These are phyloP conservation scores for Yamadazyma taylorii DNA, from an alignment of 1,139 yeast species.

Conservation along the genomic window DNA sequence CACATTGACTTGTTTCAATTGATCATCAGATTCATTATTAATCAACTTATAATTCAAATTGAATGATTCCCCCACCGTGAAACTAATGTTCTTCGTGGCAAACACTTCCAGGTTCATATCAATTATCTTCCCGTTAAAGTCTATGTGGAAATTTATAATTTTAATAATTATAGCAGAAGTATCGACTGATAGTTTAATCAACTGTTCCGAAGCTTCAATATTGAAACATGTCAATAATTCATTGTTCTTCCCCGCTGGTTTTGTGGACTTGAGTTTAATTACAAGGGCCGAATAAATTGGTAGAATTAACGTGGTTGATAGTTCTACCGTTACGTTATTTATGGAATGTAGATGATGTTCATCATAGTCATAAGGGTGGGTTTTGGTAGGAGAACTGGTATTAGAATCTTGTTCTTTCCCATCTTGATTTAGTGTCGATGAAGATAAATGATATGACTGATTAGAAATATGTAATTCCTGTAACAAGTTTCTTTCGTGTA, in stretches of 20 bases:
- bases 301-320: constrained; percentile 11
- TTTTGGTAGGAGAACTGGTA: too few species aligned
- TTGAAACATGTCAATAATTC: constrained; percentile 55
- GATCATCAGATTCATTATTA: constrained; percentile 27
- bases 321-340: constrained; percentile 1
- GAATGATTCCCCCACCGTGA: constrained; percentile 32
- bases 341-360: background rate
- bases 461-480: constrained; percentile 6
- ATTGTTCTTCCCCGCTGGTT: constrained; percentile 56
- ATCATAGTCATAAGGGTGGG: too few species aligned
- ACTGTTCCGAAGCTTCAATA: constrained; percentile 51
- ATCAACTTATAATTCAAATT: constrained; percentile 47
- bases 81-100: constrained; percentile 18
- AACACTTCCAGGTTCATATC: constrained; percentile 18
- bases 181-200: constrained; percentile 21
- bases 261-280: constrained; percentile 55
- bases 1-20: constrained; percentile 30
- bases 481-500: constrained; percentile 6
- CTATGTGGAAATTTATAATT: constrained; percentile 24
- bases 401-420: too few species aligned
- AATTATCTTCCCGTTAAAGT: constrained; percentile 35
- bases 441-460: constrained; percentile 1
- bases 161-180: constrained; percentile 8
- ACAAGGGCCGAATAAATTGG: constrained; percentile 34
- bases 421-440: constrained; percentile 3